Conservation (phyloP, 2,329 filamentous ascomycete genomes). For the Decorospora gaudefroyi region DNA sequence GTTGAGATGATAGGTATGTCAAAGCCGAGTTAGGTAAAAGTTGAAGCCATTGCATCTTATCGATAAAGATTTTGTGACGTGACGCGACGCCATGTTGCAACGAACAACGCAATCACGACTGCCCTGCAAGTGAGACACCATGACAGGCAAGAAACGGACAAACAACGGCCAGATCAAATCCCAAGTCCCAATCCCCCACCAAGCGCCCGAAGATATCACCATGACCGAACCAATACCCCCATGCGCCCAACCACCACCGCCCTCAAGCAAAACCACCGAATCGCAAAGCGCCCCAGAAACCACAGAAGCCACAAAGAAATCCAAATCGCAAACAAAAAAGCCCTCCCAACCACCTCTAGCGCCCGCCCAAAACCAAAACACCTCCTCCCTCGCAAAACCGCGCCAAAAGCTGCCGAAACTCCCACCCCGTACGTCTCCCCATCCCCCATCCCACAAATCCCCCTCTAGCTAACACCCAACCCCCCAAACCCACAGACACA, state of each 20-base stretch:
- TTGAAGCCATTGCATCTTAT: no score
- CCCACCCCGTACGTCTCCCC: conserved; percentile 27
- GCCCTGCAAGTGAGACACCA: conserved; percentile 2
- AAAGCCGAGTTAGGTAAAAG: no score
- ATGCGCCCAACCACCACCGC: conserved; percentile 17
- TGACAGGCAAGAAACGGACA: conserved; percentile 35
- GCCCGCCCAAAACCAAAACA: conserved; percentile 2
- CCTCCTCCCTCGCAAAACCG: not conserved
- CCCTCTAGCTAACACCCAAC: not conserved
- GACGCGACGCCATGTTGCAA: no score
- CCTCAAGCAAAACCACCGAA: conserved; percentile 14
- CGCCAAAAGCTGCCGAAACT: conserved; percentile 26
- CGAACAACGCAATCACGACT: no score
- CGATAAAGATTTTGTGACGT: conserved; percentile 25
- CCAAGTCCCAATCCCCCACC: not conserved
- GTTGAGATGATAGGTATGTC: not conserved
- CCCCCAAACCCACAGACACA: conserved; percentile 47
- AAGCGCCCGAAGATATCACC: not conserved
- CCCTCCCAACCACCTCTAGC: conserved; percentile 1
- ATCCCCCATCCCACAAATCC: not conserved
- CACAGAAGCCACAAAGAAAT: not conserved
- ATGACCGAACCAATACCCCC: conserved; percentile 20
- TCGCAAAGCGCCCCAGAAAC: not conserved
- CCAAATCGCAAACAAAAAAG: conserved; percentile 9
- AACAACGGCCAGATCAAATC: conserved; percentile 30